phyloP scores from a whole-genome alignment of 2,329 filamentous ascomycete species.

The Elsinoe australis region DNA sequence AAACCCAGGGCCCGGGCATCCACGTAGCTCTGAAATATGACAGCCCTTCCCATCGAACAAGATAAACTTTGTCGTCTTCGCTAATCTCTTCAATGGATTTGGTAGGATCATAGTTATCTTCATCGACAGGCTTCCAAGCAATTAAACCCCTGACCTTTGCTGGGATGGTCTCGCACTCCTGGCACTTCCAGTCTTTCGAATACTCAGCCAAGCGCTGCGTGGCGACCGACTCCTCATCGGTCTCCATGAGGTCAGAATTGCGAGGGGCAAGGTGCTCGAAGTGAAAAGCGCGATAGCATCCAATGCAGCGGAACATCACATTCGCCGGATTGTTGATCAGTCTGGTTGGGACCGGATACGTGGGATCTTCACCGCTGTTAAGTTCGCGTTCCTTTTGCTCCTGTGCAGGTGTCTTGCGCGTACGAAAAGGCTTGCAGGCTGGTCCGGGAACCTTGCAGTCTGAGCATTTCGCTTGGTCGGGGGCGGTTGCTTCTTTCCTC shows the following conservation, averaged over 20 bases:
- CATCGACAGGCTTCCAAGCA: conserved; percentile 71
- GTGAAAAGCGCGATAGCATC: conserved; percentile 74
- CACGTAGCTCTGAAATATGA: conserved; percentile 80
- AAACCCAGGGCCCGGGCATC: conserved; percentile 87
- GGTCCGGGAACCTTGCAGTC: conserved; percentile 57
- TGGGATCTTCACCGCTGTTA: conserved; percentile 71
- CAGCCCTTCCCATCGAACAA: conserved; percentile 75
- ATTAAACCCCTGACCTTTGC: conserved; percentile 70
- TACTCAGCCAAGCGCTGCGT: conserved; percentile 65
- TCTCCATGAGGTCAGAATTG: conserved; percentile 37
- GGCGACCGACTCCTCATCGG: conserved; percentile 44
- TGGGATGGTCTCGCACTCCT: conserved; percentile 59
- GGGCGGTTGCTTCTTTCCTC: conserved; percentile 62
- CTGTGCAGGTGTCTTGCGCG: conserved; percentile 63
- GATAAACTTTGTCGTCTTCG: conserved; percentile 81
- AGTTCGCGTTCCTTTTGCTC: conserved; percentile 76
- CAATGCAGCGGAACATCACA: conserved; percentile 73
- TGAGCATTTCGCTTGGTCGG: conserved; percentile 64
- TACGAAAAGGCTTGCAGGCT: conserved; percentile 68
- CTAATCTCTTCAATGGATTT: conserved; percentile 49
- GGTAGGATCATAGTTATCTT: conserved; percentile 48
- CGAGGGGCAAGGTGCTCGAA: conserved; percentile 66
- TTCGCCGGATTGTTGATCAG: conserved; percentile 68
- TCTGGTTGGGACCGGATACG: conserved; percentile 53
- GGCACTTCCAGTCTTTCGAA: conserved; percentile 67